A percentile compares a stretch with the other conserved stretches of the same genome.
These are phyloP conservation scores for Botrytis elliptica DNA, from an alignment of 2,329 filamentous ascomycete genomes.

Conservation along the genomic window DNA sequence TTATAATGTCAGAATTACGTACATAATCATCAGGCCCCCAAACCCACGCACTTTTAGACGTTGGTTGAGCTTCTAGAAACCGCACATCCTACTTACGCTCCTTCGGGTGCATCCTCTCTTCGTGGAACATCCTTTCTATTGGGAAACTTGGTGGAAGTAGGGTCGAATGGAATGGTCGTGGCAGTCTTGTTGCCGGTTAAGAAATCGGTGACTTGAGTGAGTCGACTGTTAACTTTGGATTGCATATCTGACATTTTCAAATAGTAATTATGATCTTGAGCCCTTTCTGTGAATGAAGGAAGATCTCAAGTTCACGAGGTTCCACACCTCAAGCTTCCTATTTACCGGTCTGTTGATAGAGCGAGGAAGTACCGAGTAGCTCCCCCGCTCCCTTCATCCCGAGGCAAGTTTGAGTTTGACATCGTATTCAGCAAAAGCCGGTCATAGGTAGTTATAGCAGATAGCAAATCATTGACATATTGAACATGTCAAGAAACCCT, in stretches of 20 bases:
- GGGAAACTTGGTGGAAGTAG: constrained; percentile 37
- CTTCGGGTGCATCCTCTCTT: constrained; percentile 35
- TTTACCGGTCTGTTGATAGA: background rate
- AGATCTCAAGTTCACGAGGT: background rate
- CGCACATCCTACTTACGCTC: constrained; percentile 30
- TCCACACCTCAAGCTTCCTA: background rate
- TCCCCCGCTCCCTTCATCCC: background rate
- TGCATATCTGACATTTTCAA: constrained; percentile 28
- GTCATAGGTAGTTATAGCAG: background rate
- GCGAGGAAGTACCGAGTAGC: background rate
- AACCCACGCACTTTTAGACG: constrained; percentile 34
- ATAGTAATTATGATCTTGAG: background rate
- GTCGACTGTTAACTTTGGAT: constrained; percentile 26
- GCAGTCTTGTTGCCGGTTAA: constrained; percentile 33
- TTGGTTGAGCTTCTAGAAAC: background rate
- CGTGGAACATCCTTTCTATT: constrained; percentile 34
- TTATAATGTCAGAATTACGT: background rate
- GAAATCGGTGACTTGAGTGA: constrained; percentile 34
- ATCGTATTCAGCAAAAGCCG: background rate
- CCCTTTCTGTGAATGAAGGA: background rate
- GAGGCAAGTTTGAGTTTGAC: background rate
- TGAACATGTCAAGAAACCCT: background rate
- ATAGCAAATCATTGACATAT: background rate
- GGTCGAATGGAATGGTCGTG: constrained; percentile 35
- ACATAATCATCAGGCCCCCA: constrained; percentile 38